Conservation (phyloP, 2,329 filamentous ascomycete species). For the Talaromyces pinophilus region DNA sequence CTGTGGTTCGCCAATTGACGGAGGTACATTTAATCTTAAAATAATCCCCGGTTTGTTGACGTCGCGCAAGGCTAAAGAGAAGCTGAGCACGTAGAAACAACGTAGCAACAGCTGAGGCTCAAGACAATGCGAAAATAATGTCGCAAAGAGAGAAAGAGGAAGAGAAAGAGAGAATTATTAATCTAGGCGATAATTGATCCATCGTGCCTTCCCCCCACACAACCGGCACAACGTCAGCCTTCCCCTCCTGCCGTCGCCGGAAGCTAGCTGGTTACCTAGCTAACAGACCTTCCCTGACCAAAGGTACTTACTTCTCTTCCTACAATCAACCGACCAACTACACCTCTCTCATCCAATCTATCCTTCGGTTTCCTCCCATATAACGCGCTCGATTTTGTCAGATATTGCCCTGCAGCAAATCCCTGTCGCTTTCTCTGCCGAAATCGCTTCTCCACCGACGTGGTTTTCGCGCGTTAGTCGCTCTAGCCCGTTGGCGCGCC, state of each 20-base stretch:
- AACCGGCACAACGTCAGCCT: background rate
- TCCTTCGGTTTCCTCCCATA: background rate
- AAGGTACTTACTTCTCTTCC: background rate
- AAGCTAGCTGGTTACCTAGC: conserved; percentile 6
- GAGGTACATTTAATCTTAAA: conserved; percentile 5
- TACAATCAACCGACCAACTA: background rate
- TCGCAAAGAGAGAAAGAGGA: background rate
- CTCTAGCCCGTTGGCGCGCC: conserved; percentile 25
- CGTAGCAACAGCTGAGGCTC: background rate
- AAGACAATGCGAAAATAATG: background rate
- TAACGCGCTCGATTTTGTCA: conserved; percentile 17
- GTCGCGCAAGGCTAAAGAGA: conserved; percentile 10
- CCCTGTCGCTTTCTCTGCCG: conserved; percentile 14
- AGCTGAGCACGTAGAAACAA: background rate
- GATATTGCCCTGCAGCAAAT: conserved; percentile 5
- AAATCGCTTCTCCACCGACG: conserved; percentile 4
- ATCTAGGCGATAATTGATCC: background rate
- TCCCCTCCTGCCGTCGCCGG: conserved; percentile 10
- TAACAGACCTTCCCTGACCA: background rate
- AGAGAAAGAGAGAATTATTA: background rate
- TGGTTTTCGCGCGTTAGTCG: conserved; percentile 25
- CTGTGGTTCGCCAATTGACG: conserved; percentile 44
- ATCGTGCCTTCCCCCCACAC: background rate
- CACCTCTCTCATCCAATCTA: background rate
- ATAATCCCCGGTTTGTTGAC: conserved; percentile 19